Evolutionary conservation across 2,329 filamentous ascomycete genomes (phyloP), one percentile per base, ranked within the genome.

Genomic region (Microsporum audouinii): DNA sequence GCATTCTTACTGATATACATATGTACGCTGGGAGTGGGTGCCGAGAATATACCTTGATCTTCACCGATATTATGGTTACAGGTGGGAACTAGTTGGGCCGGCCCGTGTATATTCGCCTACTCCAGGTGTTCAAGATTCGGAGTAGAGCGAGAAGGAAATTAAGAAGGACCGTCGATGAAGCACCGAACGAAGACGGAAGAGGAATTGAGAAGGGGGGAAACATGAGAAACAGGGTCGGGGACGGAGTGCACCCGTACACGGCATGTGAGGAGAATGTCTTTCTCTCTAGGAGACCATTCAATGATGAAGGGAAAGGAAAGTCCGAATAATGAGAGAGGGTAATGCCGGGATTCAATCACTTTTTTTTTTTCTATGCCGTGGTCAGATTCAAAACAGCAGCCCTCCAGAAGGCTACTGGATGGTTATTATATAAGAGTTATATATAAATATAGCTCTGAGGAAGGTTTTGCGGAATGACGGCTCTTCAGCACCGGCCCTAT

Each of bases 401-500:
- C 31, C 36, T 34, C n/a, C 31, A 55, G 51, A 23, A 36, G 29
- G 49, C 27, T 53, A 53, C 49, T 53, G 27, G 27, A 27, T 53
- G 27, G 51, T 17, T 36, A 55, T 55, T 36, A 55, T 55, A 55
- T 23, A 55, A 23, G 29, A n/a, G 51, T n/a, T 55, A 36, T 55
- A 49, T 49, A 55, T 55, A 34, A 55, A 55, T 55, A 55, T 34
- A 55, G 51, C 31, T 23, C 51, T 34, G n/a, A 36, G 31, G 51
- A 55, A 36, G 14, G 51, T 55, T 55, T 55, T 7, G 23, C 51
- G 51, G 51, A 55, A 55, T 38, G 51, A 36, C 51, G 51, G 51
- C 33, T n/a, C 51, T 55, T 36, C 51, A 55, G 33, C 51, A 55
- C 51, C 51, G 51, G 51, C 51, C 33, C 10, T n/a, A 55, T 55